These are phyloP conservation scores for Adiantum capillusveneris DNA, from an alignment of 75 land plant genomes.

Conservation along the genomic window DNA sequence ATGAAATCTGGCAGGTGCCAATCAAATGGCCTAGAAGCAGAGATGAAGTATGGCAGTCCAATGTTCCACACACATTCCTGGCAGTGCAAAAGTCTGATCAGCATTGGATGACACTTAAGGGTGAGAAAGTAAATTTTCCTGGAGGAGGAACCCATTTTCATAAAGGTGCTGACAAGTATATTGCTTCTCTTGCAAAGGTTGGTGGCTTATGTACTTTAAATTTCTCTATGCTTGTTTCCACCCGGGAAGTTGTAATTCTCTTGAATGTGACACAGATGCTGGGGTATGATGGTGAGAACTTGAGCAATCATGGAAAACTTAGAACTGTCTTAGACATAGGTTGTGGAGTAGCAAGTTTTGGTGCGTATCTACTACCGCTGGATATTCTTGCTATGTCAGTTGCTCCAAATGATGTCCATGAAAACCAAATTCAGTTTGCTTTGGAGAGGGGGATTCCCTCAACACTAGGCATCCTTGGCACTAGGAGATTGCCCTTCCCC, in stretches of 20 bases:
- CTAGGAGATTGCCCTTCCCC: slow-evolving; percentile 73
- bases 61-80: slow-evolving; percentile 85
- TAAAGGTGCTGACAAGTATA: slow-evolving; percentile 84
- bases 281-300: slow-evolving; percentile 39
- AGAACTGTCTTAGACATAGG: slow-evolving; percentile 84
- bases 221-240: not conserved
- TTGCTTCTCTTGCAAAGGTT: slow-evolving; percentile 75
- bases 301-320: slow-evolving; percentile 58
- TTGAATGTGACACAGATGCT: slow-evolving; percentile 54
- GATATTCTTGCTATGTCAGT: slow-evolving; percentile 73
- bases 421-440: slow-evolving; percentile 87
- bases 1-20: too few relatives aligned
- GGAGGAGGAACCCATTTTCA: slow-evolving; percentile 97
- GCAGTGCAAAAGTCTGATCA: slow-evolving; percentile 88
- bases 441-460: slow-evolving; percentile 85
- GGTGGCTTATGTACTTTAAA: not conserved
- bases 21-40: slow-evolving; percentile 88
- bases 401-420: slow-evolving; percentile 85
- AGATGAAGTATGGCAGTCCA: slow-evolving; percentile 88
- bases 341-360: slow-evolving; percentile 92
- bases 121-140: slow-evolving; percentile 77
- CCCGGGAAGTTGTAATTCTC: not conserved
- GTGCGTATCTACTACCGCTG: slow-evolving; percentile 68
- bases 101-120: slow-evolving; percentile 89
- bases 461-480: slow-evolving; percentile 85